Base-by-base conservation (phyloP, 1,284 basidiomycete species). In the Naganishia liquefaciens region DNA sequence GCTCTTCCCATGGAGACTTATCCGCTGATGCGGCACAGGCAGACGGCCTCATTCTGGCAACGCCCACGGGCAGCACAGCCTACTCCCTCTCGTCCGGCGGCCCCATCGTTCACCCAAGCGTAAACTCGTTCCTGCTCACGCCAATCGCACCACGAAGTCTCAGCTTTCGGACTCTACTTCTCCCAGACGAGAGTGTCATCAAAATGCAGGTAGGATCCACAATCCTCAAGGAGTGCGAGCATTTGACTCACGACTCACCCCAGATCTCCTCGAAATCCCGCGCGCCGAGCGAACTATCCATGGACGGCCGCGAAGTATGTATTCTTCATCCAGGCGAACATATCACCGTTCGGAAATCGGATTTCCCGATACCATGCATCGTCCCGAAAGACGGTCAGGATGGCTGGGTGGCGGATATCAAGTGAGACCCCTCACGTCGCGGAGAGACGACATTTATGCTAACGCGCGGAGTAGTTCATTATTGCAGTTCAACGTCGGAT, bases 381-480 rank as follows among this genome's bases (percentile, higher is more conserved):
- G 92, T 91, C 72, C 83, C 90, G 27, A 86, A 89, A 0, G 89
- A 90, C 7, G 89, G 89, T 71, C 91, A 91, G 71, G 90, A 93
- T 70, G 91, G 93, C 72, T 98, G 94, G 94, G 92, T 97, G 25
- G 82, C 90, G 67, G 95, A 98, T 76, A 96, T 98, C 79, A 97
- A 97, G 76, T 79, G 68, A 66, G 76, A 73, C 3, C 0, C 23
- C 9, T 10, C 33, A 23, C 17, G 17, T 55, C 6, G 5, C 0
- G 39, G 5, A 19, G 25, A 17, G 11, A 2, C 21, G 47, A 1
- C 21, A 27, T 17, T 27, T 43, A 42, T 25, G 13, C 27, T 21
- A 21, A 17, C 15, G 2, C 11, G 11, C 10, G 40, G 27, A 3
- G 5, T 60, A 75, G 72, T 75, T 92, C 90, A 68, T 78, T 94